These are phyloP conservation scores for Prunus yedoensis DNA, from an alignment of 331 rosid species.

Conservation along the genomic window DNA sequence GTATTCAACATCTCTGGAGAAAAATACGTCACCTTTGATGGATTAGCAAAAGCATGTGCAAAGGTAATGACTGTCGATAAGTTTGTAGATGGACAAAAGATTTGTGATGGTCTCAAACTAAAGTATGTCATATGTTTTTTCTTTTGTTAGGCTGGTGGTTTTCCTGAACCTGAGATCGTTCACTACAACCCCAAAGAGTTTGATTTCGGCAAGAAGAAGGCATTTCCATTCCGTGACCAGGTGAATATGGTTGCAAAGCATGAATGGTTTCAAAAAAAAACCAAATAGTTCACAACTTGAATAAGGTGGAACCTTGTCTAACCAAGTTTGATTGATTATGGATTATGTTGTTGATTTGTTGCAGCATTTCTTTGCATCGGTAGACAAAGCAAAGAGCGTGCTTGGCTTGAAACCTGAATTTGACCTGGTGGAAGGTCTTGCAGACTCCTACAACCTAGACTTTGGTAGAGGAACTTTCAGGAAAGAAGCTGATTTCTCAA, in stretches of 20 bases:
- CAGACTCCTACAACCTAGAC: constrained; percentile 84
- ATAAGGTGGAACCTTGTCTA: not conserved
- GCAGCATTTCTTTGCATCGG: constrained; percentile 95
- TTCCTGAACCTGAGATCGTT: constrained; percentile 90
- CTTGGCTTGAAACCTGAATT: constrained; percentile 79
- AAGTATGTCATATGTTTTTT: not conserved
- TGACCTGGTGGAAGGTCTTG: constrained; percentile 75
- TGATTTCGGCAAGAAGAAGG: constrained; percentile 90
- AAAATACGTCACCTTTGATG: constrained; percentile 86
- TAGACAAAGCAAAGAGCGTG: constrained; percentile 81
- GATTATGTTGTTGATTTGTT: not conserved
- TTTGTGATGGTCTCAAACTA: constrained; percentile 6
- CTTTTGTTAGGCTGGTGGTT: constrained; percentile 74
- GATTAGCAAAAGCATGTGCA: constrained; percentile 94
- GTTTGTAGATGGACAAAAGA: not conserved
- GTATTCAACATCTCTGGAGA: constrained; percentile 95
- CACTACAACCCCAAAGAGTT: constrained; percentile 89
- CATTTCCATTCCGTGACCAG: constrained; percentile 97
- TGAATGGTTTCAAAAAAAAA: no score
- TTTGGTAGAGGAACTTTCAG: constrained; percentile 90
- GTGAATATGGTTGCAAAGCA: constrained; percentile 27
- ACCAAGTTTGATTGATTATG: constrained; percentile 7
- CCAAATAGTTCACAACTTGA: no score
- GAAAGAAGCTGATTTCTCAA: constrained; percentile 83
- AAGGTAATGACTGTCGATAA: constrained; percentile 49